Evolutionary conservation across 441 rosid species (phyloP).

Genomic region (Hura crepitans): DNA sequence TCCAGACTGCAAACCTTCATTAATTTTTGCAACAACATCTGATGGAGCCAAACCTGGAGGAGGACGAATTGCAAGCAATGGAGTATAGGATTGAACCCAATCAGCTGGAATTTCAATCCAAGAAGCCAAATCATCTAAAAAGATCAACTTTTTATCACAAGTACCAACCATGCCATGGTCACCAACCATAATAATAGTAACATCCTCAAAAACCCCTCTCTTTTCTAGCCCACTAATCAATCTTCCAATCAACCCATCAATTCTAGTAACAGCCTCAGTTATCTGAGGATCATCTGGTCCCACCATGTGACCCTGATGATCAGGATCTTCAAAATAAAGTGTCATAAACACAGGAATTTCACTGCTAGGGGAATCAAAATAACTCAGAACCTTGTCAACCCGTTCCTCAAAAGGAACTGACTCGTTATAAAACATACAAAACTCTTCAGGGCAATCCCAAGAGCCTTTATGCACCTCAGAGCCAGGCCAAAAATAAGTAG

Average conservation of each 20-base stretch:
- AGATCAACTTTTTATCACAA: constrained; percentile 66
- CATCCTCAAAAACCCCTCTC: constrained; percentile 84
- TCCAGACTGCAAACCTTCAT: constrained; percentile 66
- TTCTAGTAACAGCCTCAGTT: constrained; percentile 69
- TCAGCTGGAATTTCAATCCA: constrained; percentile 57
- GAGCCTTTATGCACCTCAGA: constrained; percentile 85
- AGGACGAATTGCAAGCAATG: constrained; percentile 70
- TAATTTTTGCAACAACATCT: constrained; percentile 63
- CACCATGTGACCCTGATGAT: constrained; percentile 86
- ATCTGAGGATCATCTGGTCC: constrained; percentile 89
- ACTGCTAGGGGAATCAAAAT: constrained; percentile 61
- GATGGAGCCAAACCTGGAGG: constrained; percentile 36
- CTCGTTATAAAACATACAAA: constrained; percentile 54
- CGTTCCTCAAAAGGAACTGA: constrained; percentile 87
- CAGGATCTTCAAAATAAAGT: constrained; percentile 90
- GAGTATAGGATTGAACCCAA: constrained; percentile 70
- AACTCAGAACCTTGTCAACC: constrained; percentile 70
- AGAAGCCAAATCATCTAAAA: constrained; percentile 65
- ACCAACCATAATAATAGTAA: constrained; percentile 73
- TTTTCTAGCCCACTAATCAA: constrained; percentile 68
- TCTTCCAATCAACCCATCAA: constrained; percentile 76
- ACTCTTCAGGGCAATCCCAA: constrained; percentile 68
- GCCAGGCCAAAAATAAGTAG: constrained; percentile 96
- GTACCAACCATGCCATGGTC: constrained; percentile 99
- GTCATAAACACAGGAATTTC: constrained; percentile 84